A percentile compares a stretch with the other conserved stretches of the same genome.
phyloP scores from a whole-genome alignment of 768 basidiomycete species.

The Tephrocybe sp. region DNA sequence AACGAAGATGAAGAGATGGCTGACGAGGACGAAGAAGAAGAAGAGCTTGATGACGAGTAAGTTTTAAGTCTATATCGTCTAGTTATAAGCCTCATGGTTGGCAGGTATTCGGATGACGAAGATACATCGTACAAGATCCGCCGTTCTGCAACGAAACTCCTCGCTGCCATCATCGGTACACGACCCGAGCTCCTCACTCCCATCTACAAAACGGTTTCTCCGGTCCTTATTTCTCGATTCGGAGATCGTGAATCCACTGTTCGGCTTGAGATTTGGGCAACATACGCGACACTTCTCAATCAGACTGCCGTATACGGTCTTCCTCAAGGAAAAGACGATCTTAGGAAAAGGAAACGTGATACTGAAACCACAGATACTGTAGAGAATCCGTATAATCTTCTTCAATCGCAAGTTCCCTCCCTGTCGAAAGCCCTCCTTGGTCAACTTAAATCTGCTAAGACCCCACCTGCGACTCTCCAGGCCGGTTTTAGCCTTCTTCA shows the following conservation, averaged over 20 bases:
- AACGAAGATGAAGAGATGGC: constrained; percentile 60
- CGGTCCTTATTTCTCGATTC: constrained; percentile 87
- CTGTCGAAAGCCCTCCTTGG: constrained; percentile 80
- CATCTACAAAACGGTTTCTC: constrained; percentile 83
- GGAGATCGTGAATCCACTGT: constrained; percentile 96
- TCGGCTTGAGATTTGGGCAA: constrained; percentile 86
- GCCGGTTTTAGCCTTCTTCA: constrained; percentile 82
- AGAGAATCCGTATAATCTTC: constrained; percentile 68
- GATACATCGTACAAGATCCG: constrained; percentile 98
- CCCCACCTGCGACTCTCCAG: constrained; percentile 72
- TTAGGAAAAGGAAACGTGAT: constrained; percentile 74
- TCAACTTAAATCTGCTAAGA: constrained; percentile 83
- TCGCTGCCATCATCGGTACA: constrained; percentile 82
- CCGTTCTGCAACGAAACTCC: constrained; percentile 87
- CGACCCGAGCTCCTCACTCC: constrained; percentile 81
- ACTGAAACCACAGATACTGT: constrained; percentile 72
- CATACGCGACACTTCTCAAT: constrained; percentile 76
- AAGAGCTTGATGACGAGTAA: constrained; percentile 76
- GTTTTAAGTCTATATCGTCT: constrained; percentile 21
- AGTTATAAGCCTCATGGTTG: constrained; percentile 7
- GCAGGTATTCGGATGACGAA: constrained; percentile 94
- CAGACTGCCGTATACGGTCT: constrained; percentile 81
- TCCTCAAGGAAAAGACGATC: constrained; percentile 49
- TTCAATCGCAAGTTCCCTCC: constrained; percentile 72
- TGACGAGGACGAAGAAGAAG: constrained; percentile 78